Conservation (phyloP, 2,329 filamentous ascomycete species). For the Phialemoniopsis sp. region DNA sequence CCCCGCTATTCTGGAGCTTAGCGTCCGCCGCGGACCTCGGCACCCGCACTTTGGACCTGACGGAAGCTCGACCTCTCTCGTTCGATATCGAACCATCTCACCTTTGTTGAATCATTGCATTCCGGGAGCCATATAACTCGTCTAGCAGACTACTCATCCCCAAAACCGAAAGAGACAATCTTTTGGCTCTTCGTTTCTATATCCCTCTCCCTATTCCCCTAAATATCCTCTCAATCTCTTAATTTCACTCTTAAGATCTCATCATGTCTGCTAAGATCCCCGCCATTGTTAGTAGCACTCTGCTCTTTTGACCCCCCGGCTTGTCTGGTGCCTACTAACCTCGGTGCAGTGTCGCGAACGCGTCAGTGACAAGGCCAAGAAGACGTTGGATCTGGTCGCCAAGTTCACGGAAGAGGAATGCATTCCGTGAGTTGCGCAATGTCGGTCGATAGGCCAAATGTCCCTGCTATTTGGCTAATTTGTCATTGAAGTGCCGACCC, state of each 20-base stretch:
- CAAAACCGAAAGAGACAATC: neutral
- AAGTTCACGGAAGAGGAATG: conserved; percentile 98
- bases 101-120: neutral
- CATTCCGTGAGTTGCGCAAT: conserved; percentile 66
- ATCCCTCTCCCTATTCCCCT: neutral
- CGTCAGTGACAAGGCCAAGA: conserved; percentile 81
- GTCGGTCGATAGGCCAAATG: no score
- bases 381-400: conserved; percentile 82
- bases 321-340: no score
- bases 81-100: no score
- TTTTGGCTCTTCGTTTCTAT: neutral
- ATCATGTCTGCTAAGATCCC: conserved; percentile 42
- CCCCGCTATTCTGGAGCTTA: no score
- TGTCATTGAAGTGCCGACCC: conserved; percentile 60
- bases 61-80: no score
- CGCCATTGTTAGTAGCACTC: conserved; percentile 31
- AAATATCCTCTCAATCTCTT: no score
- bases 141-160: neutral
- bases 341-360: conserved; percentile 30
- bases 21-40: no score
- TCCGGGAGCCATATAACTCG: neutral
- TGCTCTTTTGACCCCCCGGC: no score
- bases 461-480: conserved; percentile 14
- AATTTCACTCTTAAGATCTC: no score
- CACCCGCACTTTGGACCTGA: no score